Evolutionary conservation across 2,329 filamentous ascomycete species (phyloP).

Genomic region (Fusarium nurragi): DNA sequence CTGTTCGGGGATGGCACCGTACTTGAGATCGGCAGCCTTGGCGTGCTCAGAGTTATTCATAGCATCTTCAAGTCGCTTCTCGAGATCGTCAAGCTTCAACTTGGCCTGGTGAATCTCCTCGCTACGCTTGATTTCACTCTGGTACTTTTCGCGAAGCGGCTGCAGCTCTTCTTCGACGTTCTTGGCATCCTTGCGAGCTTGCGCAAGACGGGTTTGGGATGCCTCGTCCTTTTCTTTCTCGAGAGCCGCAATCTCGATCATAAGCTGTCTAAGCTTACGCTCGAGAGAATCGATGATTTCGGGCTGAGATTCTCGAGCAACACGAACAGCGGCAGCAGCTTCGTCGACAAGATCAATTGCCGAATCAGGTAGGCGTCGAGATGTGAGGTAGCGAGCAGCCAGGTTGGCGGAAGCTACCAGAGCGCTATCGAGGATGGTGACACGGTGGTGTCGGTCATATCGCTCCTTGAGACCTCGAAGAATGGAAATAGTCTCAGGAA

Average conservation of each 20-base stretch:
- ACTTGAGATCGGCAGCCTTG: slow-evolving; percentile 92
- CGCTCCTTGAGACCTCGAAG: slow-evolving; percentile 98
- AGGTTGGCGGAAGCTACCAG: slow-evolving; percentile 92
- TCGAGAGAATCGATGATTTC: slow-evolving; percentile 96
- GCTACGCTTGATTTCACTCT: slow-evolving; percentile 89
- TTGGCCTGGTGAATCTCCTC: slow-evolving; percentile 94
- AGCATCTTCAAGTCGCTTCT: slow-evolving; percentile 93
- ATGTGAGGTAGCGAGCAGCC: slow-evolving; percentile 91
- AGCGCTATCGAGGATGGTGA: slow-evolving; percentile 93
- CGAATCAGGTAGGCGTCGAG: slow-evolving; percentile 90
- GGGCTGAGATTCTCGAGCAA: slow-evolving; percentile 94
- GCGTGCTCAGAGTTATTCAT: slow-evolving; percentile 84
- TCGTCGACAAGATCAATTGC: slow-evolving; percentile 97
- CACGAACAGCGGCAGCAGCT: slow-evolving; percentile 93
- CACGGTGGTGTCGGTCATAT: slow-evolving; percentile 98
- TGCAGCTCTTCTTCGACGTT: slow-evolving; percentile 94
- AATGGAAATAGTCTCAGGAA: slow-evolving; percentile 93
- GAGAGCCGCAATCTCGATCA: slow-evolving; percentile 97
- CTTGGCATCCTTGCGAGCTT: slow-evolving; percentile 88
- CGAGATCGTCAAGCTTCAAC: slow-evolving; percentile 90
- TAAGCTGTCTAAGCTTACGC: slow-evolving; percentile 85
- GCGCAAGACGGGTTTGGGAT: slow-evolving; percentile 81
- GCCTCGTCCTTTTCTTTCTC: slow-evolving; percentile 95
- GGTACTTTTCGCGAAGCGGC: slow-evolving; percentile 94
- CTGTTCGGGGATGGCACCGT: slow-evolving; percentile 96